Evolutionary conservation across 176 grass and related monocot species (phyloP), one percentile per base, ranked within the genome.

Genomic region (Ensete ventricosum): DNA sequence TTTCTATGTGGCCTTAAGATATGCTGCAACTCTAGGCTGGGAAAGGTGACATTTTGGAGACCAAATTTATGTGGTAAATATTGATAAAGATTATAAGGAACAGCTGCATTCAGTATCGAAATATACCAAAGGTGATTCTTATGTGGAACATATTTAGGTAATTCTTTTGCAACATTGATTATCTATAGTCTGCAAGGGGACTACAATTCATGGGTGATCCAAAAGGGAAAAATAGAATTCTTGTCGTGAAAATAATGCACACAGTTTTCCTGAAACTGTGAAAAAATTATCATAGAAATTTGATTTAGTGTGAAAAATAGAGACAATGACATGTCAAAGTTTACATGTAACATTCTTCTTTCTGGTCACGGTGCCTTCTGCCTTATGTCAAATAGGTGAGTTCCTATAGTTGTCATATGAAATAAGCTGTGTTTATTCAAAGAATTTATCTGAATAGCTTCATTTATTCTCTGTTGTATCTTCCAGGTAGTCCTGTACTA

Each of bases 401-500:
- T 21, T 43, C 21, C 17, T n/a, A 58, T 2, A 60, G n/a, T 43
- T 43, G 34, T 60, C 43, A 6, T 69, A 16, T 51, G 14, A 50
- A 2, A 19, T 50, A 49, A 20, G 9, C 19, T 68, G 11, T 43
- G 14, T 69, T 27, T 1, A 52, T 77, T 17, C 19, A 14, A 25
- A 14, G 9, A 24, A 23, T 24, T 8, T 76, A 13, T 52, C 1
- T 26, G 29, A 25, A 10, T 19, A 9, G 17, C 27, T 64, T 64
- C 52, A 52, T 16, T 52, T 23, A 73, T 55, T 52, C 52, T 11
- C 59, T 64, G 17, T 23, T 77, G 49, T 65, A n/a, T 80, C 64
- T 77, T 72, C 52, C 85, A 99, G 95, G 95, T 76, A 99, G 86
- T 77, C 95, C 86, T 82, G 95, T 99, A 43, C 86, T 99, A 64